Percentiles rank a stretch among this genome's conserved stretches.
Evolutionary conservation across 169 alveolate species (phyloP).

Genomic region (Plasmodium billcollinsi): DNA sequence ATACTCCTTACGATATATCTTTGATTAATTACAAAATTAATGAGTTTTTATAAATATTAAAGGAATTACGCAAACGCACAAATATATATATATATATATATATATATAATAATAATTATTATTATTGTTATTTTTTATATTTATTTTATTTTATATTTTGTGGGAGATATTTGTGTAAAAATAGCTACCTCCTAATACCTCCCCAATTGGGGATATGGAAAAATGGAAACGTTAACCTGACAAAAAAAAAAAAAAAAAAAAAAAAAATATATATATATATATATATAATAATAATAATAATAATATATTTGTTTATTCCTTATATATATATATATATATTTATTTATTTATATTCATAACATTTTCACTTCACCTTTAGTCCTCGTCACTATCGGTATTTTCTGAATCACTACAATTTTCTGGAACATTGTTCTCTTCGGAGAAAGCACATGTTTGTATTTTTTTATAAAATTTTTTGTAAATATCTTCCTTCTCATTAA

Average conservation of each 20-base stretch:
- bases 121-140: background rate
- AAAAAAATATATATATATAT: too few relatives aligned
- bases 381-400: conserved; percentile 63
- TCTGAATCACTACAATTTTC: conserved; percentile 51
- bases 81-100: background rate
- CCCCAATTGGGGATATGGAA: too few relatives aligned
- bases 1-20: conserved; percentile 53
- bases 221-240: too few relatives aligned
- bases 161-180: background rate
- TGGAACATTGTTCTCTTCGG: background rate
- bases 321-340: too few relatives aligned
- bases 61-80: background rate
- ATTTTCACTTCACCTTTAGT: background rate
- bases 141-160: conserved; percentile 1
- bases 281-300: too few relatives aligned
- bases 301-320: too few relatives aligned
- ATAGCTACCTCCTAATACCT: too few relatives aligned
- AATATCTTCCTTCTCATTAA: conserved; percentile 1
- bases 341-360: too few relatives aligned
- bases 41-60: background rate
- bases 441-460: background rate
- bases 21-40: conserved; percentile 23
- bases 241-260: too few relatives aligned
- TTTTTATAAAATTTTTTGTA: conserved; percentile 38
- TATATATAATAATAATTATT: background rate